Evolutionary conservation across 768 basidiomycete genomes (phyloP), one percentile per base, ranked within the genome.

Genomic region (Pleurotus pulmonarius): DNA sequence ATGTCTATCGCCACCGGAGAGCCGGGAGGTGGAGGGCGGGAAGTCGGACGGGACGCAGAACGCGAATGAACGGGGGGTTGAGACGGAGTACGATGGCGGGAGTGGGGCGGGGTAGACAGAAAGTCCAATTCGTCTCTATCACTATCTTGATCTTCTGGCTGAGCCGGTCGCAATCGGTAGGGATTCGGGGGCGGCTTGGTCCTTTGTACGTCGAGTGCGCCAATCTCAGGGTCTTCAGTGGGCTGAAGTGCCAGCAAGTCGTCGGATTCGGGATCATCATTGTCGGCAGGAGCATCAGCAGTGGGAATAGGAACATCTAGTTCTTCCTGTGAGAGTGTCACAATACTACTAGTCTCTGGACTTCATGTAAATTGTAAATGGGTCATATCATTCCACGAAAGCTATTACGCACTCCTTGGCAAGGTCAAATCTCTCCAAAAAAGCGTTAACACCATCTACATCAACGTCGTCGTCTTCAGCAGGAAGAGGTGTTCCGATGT

Each of bases 341-440:
- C 64, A 58, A 81, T 75, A 60, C 67, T 72, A 40, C 77, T 75
- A 34, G 68, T 70, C 49, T 77, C 74, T 4, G 68, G 71, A 61
- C 80, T 81, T 54, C 29, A 34, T 34, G 29, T 44, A 29, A 59
- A 60, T 61, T 37, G 52, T 55, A 37, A 55, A 29, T 44, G 40
- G 43, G n/a, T 58, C 52, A 39, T 58, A 38, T 51, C 64, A 26
- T 61, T 25, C 29, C 11, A 29, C 52, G 57, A 55, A 16, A 34
- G 44, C 55, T 40, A 58, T 46, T n/a, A 70, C 76, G 64, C 65
- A 86, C 83, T 76, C 66, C 59, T 79, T 77, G 39, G 64, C 60
- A 34, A 90, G 65, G 68, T 86, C 80, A 62, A 82, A 83, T 65
- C 74, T 75, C 45, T 79, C 75, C 57, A 89, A 65, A 63, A 88